Evolutionary conservation across 805 yeast genomes (phyloP).

Genomic region (Candida qinlingensis): DNA sequence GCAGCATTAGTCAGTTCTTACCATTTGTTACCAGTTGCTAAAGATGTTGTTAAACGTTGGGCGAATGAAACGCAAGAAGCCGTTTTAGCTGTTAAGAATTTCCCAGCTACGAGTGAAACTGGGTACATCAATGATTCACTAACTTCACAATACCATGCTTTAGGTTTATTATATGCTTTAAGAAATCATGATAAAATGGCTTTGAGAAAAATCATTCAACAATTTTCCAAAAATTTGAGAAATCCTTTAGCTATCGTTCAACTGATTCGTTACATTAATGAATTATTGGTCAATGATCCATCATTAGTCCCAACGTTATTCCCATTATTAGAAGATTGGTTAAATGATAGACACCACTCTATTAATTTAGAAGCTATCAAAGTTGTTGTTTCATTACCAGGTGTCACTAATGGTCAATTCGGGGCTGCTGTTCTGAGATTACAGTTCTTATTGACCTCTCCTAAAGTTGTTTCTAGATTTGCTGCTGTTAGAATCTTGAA

Average conservation of each 20-base stretch:
- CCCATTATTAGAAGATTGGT: constrained; percentile 63
- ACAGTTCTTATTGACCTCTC: constrained; percentile 75
- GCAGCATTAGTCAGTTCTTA: constrained; percentile 94
- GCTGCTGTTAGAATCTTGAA: constrained; percentile 90
- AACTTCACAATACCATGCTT: constrained; percentile 92
- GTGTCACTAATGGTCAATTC: constrained; percentile 56
- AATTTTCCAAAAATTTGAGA: constrained; percentile 59
- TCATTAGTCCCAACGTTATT: constrained; percentile 50
- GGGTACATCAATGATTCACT: constrained; percentile 64
- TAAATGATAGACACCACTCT: constrained; percentile 78
- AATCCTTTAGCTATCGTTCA: constrained; percentile 82
- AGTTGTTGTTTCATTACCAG: constrained; percentile 31
- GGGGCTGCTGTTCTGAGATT: constrained; percentile 67
- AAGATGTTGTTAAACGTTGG: constrained; percentile 90
- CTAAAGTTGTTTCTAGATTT: constrained; percentile 84
- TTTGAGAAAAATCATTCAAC: constrained; percentile 80
- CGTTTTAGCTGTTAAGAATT: constrained; percentile 47
- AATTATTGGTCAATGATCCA: constrained; percentile 67
- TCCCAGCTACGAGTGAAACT: constrained; percentile 32
- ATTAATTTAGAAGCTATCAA: constrained; percentile 91
- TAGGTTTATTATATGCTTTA: constrained; percentile 83
- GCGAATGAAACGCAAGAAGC: constrained; percentile 92
- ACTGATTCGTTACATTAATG: constrained; percentile 76
- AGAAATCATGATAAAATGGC: constrained; percentile 94
- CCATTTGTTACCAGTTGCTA: constrained; percentile 83